Evolutionary conservation across 768 basidiomycete species (phyloP).

Genomic region (Thelephora ganbajun): DNA sequence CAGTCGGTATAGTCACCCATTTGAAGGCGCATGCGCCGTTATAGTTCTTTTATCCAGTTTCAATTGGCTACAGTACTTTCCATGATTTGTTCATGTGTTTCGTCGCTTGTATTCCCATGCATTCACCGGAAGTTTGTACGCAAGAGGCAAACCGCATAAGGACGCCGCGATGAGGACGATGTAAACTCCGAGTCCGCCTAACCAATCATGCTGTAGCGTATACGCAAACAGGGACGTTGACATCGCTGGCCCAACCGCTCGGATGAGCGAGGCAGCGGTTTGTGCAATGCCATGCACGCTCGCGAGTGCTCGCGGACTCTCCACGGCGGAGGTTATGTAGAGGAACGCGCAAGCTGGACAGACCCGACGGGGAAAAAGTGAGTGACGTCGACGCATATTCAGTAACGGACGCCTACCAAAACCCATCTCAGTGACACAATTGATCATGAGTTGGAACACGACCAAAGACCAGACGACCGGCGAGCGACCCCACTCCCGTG

Average conservation of each 20-base stretch:
- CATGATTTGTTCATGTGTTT: too few relatives aligned
- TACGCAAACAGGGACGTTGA: conserved; percentile 39
- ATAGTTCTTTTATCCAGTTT: too few relatives aligned
- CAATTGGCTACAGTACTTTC: too few relatives aligned
- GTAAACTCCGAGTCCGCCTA: conserved; percentile 31
- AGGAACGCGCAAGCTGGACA: conserved; percentile 14
- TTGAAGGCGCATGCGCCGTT: too few relatives aligned
- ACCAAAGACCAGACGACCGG: conserved; percentile 18
- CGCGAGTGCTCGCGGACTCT: conserved; percentile 23
- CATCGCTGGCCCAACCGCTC: conserved; percentile 36
- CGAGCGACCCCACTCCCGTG: conserved; percentile 11
- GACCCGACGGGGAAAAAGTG: too few relatives aligned
- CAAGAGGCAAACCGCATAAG: conserved; percentile 7
- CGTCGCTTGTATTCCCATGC: conserved; percentile 7
- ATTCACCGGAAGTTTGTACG: conserved; percentile 9
- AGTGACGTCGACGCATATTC: not conserved
- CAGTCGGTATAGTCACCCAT: too few relatives aligned
- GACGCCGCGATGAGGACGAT: conserved; percentile 11
- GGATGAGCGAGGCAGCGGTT: conserved; percentile 29
- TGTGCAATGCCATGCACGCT: conserved; percentile 40
- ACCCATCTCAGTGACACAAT: conserved; percentile 17
- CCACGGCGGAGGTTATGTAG: conserved; percentile 16
- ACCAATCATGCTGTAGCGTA: conserved; percentile 27
- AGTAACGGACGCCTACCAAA: conserved; percentile 13
- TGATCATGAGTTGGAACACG: conserved; percentile 12